Base-by-base conservation (phyloP, 2,329 filamentous ascomycete genomes). In the Paramyrothecium sp. region DNA sequence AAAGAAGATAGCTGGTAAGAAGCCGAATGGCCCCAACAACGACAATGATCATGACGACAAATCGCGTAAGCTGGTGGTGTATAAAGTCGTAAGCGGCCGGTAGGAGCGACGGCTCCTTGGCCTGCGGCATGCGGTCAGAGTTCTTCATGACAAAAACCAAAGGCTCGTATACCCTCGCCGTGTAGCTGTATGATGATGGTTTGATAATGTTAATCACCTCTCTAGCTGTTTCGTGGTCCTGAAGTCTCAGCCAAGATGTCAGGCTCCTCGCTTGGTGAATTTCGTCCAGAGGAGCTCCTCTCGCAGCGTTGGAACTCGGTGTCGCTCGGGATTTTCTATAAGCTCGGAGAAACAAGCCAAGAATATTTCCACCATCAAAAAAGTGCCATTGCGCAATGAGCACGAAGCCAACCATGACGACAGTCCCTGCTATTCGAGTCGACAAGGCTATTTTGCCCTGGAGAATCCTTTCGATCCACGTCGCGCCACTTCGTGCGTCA, bases 161-260 rank as follows among this genome's bases (percentile, higher is more conserved):
- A 1, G 90, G 90, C 46, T 92, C 87, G 66, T 89, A 91, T 1
- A 93, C 88, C 49, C 83, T 82, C 21, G 90, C 89, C 19, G 91
- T 78, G 68, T 92, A 91, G 69, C 86, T 89, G 66, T 90, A 82
- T 2, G 86, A 83, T 55, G 81, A 78, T 7, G 90, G 90, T 61
- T 91, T 92, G 64, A 92, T 82, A 33, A 90, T 83, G n/a, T 85
- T 81, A 68, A 93, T 91, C 17, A 93, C 82, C 66, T 93, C 90
- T 41, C 83, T 83, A 2, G 89, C 90, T 1, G 89, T 92, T 66
- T 91, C 88, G 64, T 92, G 89, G 63, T 93, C 90, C 69, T 93
- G 90, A 56, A 92, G 79, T 23, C 84, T 82, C 53, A 93, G 78
- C 90, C 90, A 94, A 17, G 90, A 89, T 3, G 82, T 86, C 1